Conservation (phyloP, 2,329 filamentous ascomycete species). For the Diaporthe velutina region DNA sequence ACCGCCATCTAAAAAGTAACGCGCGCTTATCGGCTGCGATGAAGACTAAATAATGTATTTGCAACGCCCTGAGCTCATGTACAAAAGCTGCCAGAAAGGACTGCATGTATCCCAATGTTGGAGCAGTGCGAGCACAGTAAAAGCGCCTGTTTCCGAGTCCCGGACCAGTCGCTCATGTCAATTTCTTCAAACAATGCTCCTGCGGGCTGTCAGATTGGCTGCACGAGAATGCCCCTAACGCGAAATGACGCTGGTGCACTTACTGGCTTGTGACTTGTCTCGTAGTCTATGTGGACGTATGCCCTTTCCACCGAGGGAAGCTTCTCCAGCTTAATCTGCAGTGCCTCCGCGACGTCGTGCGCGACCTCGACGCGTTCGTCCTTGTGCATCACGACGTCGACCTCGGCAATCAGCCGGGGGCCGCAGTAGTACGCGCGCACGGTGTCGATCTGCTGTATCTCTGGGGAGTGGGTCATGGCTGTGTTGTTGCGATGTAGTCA, state of each 20-base stretch:
- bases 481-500: neutral
- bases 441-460: slow-evolving; percentile 89
- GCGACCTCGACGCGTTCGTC: slow-evolving; percentile 79
- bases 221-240: neutral
- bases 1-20: no score
- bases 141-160: neutral
- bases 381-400: slow-evolving; percentile 94
- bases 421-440: slow-evolving; percentile 94
- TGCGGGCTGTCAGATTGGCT: neutral
- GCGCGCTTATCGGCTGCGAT: neutral
- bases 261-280: slow-evolving; percentile 92
- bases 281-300: slow-evolving; percentile 97
- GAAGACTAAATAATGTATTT: neutral
- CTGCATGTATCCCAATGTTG: neutral
- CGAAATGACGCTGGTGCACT: neutral
- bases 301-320: slow-evolving; percentile 92
- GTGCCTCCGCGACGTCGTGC: slow-evolving; percentile 92
- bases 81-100: neutral
- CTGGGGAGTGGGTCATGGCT: slow-evolving; percentile 84
- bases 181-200: slow-evolving; percentile 33
- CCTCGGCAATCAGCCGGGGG: slow-evolving; percentile 89
- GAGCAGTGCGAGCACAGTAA: accelerated
- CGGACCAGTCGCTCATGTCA: neutral
- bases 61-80: neutral
- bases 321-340: slow-evolving; percentile 94